Conservation (phyloP, 2,329 filamentous ascomycete genomes). For the Pyrenophora graminea region DNA sequence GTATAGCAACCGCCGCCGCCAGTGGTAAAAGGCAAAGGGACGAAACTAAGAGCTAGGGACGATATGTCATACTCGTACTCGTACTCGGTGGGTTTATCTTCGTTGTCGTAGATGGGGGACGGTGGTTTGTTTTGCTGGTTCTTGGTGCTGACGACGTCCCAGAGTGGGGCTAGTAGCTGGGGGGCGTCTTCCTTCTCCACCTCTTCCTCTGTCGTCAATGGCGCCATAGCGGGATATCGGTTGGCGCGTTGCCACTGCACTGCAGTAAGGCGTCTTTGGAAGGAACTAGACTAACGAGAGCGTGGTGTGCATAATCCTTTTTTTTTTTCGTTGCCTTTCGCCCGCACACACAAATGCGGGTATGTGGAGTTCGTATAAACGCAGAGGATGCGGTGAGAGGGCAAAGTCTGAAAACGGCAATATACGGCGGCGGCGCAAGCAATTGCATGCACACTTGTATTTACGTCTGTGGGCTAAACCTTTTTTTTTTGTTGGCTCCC, state of each 20-base stretch:
- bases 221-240: slow-evolving; percentile 20
- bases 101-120: slow-evolving; percentile 1
- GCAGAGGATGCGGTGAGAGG: too few species aligned
- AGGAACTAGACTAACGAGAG: slow-evolving; percentile 7
- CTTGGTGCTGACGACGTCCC: slow-evolving; percentile 2
- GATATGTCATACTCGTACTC: slow-evolving; percentile 25
- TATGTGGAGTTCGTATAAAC: too few species aligned
- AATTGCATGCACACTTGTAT: neutral
- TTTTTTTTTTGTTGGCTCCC: slow-evolving; percentile 1
- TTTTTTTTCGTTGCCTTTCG: neutral
- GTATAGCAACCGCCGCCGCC: slow-evolving; percentile 15
- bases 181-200: neutral
- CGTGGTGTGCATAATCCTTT: slow-evolving; percentile 9
- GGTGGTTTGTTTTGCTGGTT: neutral
- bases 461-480: neutral
- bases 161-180: slow-evolving; percentile 18
- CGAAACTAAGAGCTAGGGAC: slow-evolving; percentile 28
- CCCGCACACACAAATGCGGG: neutral
- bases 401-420: too few species aligned
- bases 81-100: slow-evolving; percentile 2
- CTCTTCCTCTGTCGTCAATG: slow-evolving; percentile 13
- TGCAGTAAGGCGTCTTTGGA: slow-evolving; percentile 8
- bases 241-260: slow-evolving; percentile 12
- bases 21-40: slow-evolving; percentile 28
- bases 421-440: neutral